Evolutionary conservation across 106 monocot genomes (phyloP).

Genomic region (Phalaenopsis aphrodite): DNA sequence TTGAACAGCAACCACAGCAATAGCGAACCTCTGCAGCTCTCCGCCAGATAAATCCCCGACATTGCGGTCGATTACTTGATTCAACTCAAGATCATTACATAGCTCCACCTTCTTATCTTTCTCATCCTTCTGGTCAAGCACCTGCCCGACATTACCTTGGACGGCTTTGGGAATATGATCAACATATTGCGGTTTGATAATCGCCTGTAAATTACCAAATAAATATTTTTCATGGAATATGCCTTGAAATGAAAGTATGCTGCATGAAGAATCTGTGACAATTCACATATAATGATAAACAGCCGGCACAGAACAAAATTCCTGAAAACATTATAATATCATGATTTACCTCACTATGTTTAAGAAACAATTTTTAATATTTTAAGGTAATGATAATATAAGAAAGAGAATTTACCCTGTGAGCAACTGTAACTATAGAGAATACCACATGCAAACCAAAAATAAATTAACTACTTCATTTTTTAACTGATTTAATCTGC

Average conservation of each 20-base stretch:
- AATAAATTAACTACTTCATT: not conserved
- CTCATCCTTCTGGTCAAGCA: conserved; percentile 93
- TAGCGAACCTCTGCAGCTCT: conserved; percentile 95
- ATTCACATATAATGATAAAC: not conserved
- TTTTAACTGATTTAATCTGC: not conserved
- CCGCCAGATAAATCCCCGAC: conserved; percentile 98
- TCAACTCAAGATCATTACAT: conserved; percentile 78
- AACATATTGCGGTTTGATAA: conserved; percentile 97
- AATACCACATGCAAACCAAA: not conserved
- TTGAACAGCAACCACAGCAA: conserved; percentile 89
- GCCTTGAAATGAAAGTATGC: not conserved
- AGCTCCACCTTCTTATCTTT: conserved; percentile 59
- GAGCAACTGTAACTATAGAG: not conserved
- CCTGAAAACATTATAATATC: not conserved
- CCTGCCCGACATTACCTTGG: conserved; percentile 94
- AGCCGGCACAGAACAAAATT: not conserved
- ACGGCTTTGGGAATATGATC: conserved; percentile 99
- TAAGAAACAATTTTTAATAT: not conserved
- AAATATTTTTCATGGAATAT: conserved; percentile 44
- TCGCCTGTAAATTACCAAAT: conserved; percentile 38
- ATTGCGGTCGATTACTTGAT: conserved; percentile 92
- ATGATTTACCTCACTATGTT: not conserved
- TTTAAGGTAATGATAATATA: not conserved
- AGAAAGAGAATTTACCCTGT: not conserved
- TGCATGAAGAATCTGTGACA: not conserved